Conservation (phyloP, 2,329 filamentous ascomycete genomes). For the Ceratocystis diversiconidia region DNA sequence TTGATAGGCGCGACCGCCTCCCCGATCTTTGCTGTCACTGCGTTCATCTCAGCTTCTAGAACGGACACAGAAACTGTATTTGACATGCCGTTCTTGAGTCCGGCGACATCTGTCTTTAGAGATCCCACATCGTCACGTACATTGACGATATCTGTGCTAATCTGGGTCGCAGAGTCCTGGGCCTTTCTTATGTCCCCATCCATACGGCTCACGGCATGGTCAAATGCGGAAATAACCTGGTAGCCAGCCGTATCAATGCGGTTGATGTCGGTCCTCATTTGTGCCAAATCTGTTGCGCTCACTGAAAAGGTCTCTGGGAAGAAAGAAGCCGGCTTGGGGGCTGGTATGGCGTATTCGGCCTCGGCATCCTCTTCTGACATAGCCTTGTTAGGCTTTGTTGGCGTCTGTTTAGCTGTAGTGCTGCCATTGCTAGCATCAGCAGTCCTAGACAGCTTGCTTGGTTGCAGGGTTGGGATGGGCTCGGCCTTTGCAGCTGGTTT, state of each 20-base stretch:
- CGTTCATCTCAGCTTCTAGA: conserved; percentile 2
- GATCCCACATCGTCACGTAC: conserved; percentile 22
- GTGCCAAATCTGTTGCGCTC: conserved; percentile 3
- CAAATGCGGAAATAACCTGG: conserved; percentile 27
- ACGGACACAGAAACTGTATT: background rate
- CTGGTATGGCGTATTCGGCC: background rate
- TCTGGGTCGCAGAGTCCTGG: conserved; percentile 22
- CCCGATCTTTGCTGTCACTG: background rate
- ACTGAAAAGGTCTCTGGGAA: conserved; percentile 5
- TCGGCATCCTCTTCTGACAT: background rate
- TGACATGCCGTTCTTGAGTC: conserved; percentile 16
- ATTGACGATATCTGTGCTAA: conserved; percentile 22
- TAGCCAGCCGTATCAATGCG: conserved; percentile 27
- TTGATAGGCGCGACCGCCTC: background rate
- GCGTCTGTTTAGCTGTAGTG: background rate
- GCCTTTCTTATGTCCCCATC: conserved; percentile 26
- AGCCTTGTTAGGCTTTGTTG: background rate
- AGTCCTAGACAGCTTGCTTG: background rate
- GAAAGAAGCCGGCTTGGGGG: background rate
- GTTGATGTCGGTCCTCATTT: conserved; percentile 24
- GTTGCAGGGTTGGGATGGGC: conserved; percentile 17
- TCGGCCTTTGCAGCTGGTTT: conserved; percentile 25
- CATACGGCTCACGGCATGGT: conserved; percentile 26
- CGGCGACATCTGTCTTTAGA: conserved; percentile 22
- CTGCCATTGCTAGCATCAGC: background rate